phyloP scores from a whole-genome alignment of 371 early-diverging fungal genomes.

The Apophysomyces elegans region DNA sequence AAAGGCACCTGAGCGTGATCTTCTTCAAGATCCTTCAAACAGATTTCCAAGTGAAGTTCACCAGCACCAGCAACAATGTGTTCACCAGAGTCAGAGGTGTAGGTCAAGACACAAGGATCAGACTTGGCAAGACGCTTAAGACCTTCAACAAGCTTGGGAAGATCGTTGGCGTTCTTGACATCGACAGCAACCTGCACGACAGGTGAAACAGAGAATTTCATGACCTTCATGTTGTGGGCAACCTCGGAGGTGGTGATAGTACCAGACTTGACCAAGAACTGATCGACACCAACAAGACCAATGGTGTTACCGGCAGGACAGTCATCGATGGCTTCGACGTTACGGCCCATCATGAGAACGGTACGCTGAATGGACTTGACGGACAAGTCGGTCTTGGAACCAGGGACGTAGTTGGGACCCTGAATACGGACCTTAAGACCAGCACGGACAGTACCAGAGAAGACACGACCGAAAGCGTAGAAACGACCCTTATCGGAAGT shows the following conservation, averaged over 20 bases:
- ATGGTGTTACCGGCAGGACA: slow-evolving; percentile 99
- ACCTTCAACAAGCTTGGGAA: slow-evolving; percentile 99
- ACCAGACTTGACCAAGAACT: slow-evolving; percentile 99
- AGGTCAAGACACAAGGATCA: slow-evolving; percentile 98
- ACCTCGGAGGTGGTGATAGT: slow-evolving; percentile 95
- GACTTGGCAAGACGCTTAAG: slow-evolving; percentile 98
- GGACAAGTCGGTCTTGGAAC: slow-evolving; percentile 93
- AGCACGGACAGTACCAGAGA: slow-evolving; percentile 97
- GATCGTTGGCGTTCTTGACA: slow-evolving; percentile 96
- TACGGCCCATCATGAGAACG: slow-evolving; percentile 99
- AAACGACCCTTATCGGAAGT: slow-evolving; percentile 99
- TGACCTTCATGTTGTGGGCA: slow-evolving; percentile 98
- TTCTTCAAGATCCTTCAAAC: slow-evolving; percentile 99
- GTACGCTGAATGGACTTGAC: slow-evolving; percentile 97
- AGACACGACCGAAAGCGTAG: slow-evolving; percentile 99
- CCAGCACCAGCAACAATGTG: slow-evolving; percentile 99
- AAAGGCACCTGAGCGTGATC: slow-evolving; percentile 99
- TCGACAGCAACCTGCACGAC: slow-evolving; percentile 98
- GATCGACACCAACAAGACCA: slow-evolving; percentile 99
- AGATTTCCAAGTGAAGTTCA: slow-evolving; percentile 99
- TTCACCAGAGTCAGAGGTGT: slow-evolving; percentile 96
- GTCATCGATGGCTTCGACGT: slow-evolving; percentile 96
- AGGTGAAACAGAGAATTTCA: slow-evolving; percentile 99
- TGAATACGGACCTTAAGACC: slow-evolving; percentile 99
- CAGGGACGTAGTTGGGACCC: slow-evolving; percentile 97